Conservation (phyloP, 768 basidiomycete genomes). For the Lactifluus rugatus region DNA sequence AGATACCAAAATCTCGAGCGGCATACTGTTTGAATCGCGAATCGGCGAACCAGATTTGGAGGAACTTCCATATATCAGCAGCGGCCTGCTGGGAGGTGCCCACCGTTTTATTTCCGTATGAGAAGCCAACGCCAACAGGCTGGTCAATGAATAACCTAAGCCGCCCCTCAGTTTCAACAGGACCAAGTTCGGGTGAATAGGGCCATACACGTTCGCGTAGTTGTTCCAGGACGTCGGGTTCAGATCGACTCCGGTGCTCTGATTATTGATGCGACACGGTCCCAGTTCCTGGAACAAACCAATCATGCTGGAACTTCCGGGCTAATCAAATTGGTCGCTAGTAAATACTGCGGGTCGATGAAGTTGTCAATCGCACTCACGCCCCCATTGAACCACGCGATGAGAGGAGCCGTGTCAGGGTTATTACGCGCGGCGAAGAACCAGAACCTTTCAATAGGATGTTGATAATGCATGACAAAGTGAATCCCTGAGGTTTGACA, state of each 20-base stretch:
- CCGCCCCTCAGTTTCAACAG: background rate
- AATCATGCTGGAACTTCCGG: slow-evolving; percentile 40
- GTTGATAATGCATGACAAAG: background rate
- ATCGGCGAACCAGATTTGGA: slow-evolving; percentile 54
- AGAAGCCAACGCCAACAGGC: slow-evolving; percentile 54
- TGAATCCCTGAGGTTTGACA: background rate
- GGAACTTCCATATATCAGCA: slow-evolving; percentile 48
- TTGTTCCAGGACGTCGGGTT: slow-evolving; percentile 56
- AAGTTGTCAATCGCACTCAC: slow-evolving; percentile 20
- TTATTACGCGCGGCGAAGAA: slow-evolving; percentile 58
- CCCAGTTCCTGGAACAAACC: slow-evolving; percentile 91
- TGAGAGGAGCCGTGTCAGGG: slow-evolving; percentile 50
- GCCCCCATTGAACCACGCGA: slow-evolving; percentile 57
- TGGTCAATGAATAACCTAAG: slow-evolving; percentile 51
- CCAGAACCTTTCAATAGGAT: slow-evolving; percentile 43
- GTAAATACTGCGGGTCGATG: background rate
- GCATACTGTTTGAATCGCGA: slow-evolving; percentile 41
- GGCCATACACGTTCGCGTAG: slow-evolving; percentile 36
- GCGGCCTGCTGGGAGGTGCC: slow-evolving; percentile 47
- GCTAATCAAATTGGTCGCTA: slow-evolving; percentile 19
- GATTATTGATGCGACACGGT: slow-evolving; percentile 65
- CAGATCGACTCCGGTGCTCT: slow-evolving; percentile 42
- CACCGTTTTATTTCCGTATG: slow-evolving; percentile 41
- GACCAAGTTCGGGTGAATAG: background rate
- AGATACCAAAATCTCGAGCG: slow-evolving; percentile 41